These are phyloP conservation scores for Heterobasidion irregulare DNA, from an alignment of 1,284 basidiomycete species.

Conservation along the genomic window DNA sequence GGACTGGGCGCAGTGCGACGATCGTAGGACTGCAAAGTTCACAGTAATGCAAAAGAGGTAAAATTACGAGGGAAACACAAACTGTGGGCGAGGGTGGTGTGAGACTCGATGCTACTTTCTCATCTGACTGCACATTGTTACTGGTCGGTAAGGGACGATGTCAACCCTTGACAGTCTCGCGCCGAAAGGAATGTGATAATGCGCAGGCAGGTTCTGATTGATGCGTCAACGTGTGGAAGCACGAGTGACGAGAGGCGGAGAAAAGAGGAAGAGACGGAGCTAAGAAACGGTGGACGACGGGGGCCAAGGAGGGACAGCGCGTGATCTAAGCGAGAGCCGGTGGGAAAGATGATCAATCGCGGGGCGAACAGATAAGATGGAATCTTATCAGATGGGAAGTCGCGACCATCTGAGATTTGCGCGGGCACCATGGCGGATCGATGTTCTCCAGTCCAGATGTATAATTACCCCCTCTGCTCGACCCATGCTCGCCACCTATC, in stretches of 20 bases:
- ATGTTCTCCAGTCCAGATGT: neutral
- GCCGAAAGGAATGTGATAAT: neutral
- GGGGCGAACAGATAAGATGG: neutral
- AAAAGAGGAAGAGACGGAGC: neutral
- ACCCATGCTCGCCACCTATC: too few relatives aligned
- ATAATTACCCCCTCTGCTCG: neutral
- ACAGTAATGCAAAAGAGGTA: neutral
- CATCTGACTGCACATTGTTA: neutral
- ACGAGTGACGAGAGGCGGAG: neutral
- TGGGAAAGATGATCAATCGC: neutral
- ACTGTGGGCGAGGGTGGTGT: neutral
- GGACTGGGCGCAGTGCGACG: neutral
- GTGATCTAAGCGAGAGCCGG: neutral
- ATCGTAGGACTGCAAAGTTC: neutral
- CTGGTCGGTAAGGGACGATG: neutral
- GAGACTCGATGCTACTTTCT: neutral
- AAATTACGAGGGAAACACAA: neutral
- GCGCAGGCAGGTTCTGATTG: neutral
- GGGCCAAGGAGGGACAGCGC: neutral
- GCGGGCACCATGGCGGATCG: neutral
- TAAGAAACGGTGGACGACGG: neutral
- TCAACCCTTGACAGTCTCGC: neutral
- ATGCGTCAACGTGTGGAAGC: neutral
- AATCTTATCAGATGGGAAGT: conserved; percentile 1
- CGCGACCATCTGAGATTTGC: neutral